Evolutionary conservation across 768 basidiomycete species (phyloP), one percentile per base, ranked within the genome.

Genomic region (Suillus subluteus): DNA sequence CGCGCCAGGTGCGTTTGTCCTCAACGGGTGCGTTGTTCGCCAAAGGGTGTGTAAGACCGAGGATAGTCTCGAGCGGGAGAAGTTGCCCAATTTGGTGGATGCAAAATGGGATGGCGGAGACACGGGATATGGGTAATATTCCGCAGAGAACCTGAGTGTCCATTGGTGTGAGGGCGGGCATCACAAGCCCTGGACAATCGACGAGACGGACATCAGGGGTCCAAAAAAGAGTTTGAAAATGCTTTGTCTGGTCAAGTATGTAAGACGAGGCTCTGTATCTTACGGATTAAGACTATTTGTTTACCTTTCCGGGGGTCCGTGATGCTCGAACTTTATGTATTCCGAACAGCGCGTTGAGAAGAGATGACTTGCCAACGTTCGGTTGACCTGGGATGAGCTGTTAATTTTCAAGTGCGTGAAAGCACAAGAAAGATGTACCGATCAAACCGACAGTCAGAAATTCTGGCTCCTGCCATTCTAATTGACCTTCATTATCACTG

Each of bases 171-270:
- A 84, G 84, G 67, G 88, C 91, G 11, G 97, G 97, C 83, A 97
- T 89, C 3, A 98, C 94, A 18, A 99, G 86, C 12, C 97, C 97
- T 0, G 97, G 97, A 72, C 97, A 99, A 77, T 99, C 97, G 44
- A 95, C 94, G 11, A 99, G 84, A 56, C 95, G 91, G 67, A 99
- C 86, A 67, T 94, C 88, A 2, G 84, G 78, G 32, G 93, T 95
- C 90, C 91, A 94, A 76, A 91, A 97, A 52, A 97, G 84, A 0
- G 96, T 98, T 76, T 98, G 95, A 74, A 95, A 95, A 75, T 98
- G 95, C 78, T 97, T 98, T 4, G 95, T 98, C 94, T 92, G 68
- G 4, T 26, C 30, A 37, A 13, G 58, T 61, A 9, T 43, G 56
- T 37, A 30, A 52, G 18, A 55, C 23, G 41, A 30, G 44, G 30